These are phyloP conservation scores for Cocos nucifera DNA, from an alignment of 176 grass and related monocot species.

Conservation along the genomic window DNA sequence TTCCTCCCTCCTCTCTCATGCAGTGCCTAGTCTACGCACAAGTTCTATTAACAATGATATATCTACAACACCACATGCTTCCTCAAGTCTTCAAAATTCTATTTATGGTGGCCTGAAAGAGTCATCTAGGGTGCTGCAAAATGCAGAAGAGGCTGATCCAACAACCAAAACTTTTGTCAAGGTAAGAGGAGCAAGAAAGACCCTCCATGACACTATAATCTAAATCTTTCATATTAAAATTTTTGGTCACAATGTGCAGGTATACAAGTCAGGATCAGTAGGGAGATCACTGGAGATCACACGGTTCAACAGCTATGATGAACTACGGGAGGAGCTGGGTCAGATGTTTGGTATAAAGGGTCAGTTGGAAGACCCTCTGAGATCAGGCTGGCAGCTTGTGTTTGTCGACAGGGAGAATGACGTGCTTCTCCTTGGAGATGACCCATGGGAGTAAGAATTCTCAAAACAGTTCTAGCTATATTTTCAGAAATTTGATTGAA, in stretches of 20 bases:
- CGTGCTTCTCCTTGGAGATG: conserved; percentile 99
- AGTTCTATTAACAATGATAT: conserved; percentile 41
- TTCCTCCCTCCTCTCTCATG: conserved; percentile 71
- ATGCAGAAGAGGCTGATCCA: conserved; percentile 66
- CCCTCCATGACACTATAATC: too few species aligned
- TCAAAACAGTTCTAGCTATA: too few species aligned
- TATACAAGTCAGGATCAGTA: conserved; percentile 93
- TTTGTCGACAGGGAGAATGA: conserved; percentile 99
- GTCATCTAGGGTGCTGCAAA: conserved; percentile 62
- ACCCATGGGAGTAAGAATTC: conserved; percentile 85
- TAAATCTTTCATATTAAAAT: too few species aligned
- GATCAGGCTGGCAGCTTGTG: conserved; percentile 99
- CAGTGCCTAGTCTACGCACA: conserved; percentile 55
- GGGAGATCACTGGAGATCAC: conserved; percentile 96
- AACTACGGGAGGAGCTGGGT: conserved; percentile 84
- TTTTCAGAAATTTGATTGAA: too few species aligned
- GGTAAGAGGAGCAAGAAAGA: conserved; percentile 31
- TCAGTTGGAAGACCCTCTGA: conserved; percentile 99
- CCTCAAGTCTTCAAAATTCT: conserved; percentile 63
- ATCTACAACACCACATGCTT: conserved; percentile 38
- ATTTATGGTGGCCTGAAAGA: conserved; percentile 74
- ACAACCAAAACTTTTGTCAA: conserved; percentile 71
- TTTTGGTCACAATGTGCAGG: conserved; percentile 31
- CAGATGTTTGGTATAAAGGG: conserved; percentile 97
- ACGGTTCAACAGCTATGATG: conserved; percentile 89